Conservation (phyloP, 352 stramenopile genomes). For the Globisporangium cystogenes region DNA sequence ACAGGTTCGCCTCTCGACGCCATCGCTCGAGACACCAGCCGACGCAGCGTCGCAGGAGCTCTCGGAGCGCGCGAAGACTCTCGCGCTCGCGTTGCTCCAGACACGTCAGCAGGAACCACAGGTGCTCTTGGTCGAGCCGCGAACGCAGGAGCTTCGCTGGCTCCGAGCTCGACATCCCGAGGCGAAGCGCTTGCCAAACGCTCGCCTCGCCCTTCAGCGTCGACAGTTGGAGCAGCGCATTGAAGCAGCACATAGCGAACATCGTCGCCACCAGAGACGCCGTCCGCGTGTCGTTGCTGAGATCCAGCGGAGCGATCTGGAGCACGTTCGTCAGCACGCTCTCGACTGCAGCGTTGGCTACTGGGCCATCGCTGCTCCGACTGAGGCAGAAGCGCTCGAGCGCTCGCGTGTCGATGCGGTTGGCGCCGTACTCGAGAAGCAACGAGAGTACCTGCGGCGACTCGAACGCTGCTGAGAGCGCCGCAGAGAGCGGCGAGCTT, state of each 20-base stretch:
- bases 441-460: slow-evolving; percentile 15
- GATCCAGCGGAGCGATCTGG: background rate
- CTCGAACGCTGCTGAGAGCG: slow-evolving; percentile 11
- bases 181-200: background rate
- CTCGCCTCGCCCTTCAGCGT: background rate
- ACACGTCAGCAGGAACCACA: slow-evolving; percentile 16
- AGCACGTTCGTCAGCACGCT: background rate
- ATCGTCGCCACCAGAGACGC: background rate
- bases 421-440: slow-evolving; percentile 20
- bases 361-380: background rate
- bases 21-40: background rate
- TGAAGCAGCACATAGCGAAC: slow-evolving; percentile 10
- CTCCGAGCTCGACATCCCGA: background rate
- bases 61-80: background rate
- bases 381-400: slow-evolving; percentile 15
- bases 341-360: background rate
- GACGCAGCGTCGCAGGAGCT: slow-evolving; percentile 2
- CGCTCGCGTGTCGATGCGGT: slow-evolving; percentile 4
- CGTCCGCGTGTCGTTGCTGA: background rate
- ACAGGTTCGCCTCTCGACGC: background rate
- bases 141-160: background rate
- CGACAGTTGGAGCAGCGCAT: background rate
- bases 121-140: slow-evolving; percentile 19
- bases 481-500: slow-evolving; percentile 15
- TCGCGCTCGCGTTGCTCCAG: background rate